A percentile compares a stretch with the other conserved stretches of the same genome.
Evolutionary conservation across 192 early-diverging fungal species (phyloP).

Genomic region (Backusella morwellensis): DNA sequence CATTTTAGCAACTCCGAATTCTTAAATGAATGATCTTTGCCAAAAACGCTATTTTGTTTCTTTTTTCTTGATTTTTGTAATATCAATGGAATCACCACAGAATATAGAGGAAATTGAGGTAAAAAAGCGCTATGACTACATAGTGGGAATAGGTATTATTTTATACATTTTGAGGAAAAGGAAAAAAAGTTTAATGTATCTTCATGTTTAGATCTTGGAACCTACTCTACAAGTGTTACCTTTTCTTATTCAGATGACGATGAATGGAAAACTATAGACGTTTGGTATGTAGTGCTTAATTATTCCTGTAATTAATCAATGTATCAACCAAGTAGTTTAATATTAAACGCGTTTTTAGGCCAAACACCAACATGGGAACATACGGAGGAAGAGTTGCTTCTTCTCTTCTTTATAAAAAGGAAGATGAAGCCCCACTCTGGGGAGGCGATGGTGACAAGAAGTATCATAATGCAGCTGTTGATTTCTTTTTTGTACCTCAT

Average conservation of each 20-base stretch:
- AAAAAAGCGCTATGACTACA: not conserved
- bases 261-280: not conserved
- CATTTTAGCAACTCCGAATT: not conserved
- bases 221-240: not conserved
- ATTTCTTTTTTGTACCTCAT: not conserved
- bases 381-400: not conserved
- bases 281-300: not conserved
- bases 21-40: not conserved
- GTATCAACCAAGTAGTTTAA: not conserved
- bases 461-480: not conserved
- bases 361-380: not conserved
- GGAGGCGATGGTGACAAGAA: not conserved
- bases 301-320: not conserved
- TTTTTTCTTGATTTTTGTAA: not conserved
- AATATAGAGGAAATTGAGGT: not conserved
- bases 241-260: not conserved
- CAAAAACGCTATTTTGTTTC: too few relatives aligned
- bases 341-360: not conserved
- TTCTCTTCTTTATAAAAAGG: not conserved
- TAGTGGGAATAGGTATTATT: not conserved
- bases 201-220: not conserved
- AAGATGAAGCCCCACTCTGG: not conserved
- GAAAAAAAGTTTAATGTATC: not conserved
- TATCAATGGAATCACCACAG: not conserved
- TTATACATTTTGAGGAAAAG: not conserved